Conservation (phyloP, 2,329 filamentous ascomycete species). For the Pseudogymnoascus sp. region DNA sequence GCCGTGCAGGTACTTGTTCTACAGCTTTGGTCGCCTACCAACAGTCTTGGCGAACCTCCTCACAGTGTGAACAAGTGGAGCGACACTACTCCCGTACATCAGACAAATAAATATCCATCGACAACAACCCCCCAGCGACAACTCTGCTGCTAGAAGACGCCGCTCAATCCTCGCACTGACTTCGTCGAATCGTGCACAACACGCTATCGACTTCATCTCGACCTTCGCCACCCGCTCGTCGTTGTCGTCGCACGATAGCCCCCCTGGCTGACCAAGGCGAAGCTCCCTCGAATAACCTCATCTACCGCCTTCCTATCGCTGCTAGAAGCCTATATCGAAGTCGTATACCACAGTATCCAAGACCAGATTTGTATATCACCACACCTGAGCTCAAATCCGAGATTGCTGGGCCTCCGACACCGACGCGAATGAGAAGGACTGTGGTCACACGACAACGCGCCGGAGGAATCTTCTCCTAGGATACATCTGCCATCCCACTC, state of each 20-base stretch:
- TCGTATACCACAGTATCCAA: background rate
- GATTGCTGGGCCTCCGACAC: background rate
- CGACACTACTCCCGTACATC: conserved; percentile 3
- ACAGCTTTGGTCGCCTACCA: conserved; percentile 4
- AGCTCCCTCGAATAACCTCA: background rate
- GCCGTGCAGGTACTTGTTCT: background rate
- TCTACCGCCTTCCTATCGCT: background rate
- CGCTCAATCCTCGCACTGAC: background rate
- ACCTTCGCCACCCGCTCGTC: background rate
- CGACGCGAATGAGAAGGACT: conserved; percentile 1
- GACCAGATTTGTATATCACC: background rate
- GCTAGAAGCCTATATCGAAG: background rate
- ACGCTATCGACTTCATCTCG: background rate
- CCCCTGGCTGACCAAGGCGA: background rate
- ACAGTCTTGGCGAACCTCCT: conserved; percentile 4
- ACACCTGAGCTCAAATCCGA: background rate
- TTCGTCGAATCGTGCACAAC: background rate
- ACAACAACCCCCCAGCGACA: conserved; percentile 1
- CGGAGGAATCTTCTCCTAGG: conserved; percentile 3
- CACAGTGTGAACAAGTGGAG: conserved; percentile 4
- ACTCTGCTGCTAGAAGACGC: conserved; percentile 2
- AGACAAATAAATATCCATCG: conserved; percentile 7
- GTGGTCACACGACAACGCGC: conserved; percentile 7
- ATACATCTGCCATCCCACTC: conserved; percentile 7
- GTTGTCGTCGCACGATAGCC: background rate